A percentile compares a stretch with the other conserved stretches of the same genome.
Evolutionary conservation across 352 stramenopile genomes (phyloP).

Genomic region (Phytophthora brassicae): DNA sequence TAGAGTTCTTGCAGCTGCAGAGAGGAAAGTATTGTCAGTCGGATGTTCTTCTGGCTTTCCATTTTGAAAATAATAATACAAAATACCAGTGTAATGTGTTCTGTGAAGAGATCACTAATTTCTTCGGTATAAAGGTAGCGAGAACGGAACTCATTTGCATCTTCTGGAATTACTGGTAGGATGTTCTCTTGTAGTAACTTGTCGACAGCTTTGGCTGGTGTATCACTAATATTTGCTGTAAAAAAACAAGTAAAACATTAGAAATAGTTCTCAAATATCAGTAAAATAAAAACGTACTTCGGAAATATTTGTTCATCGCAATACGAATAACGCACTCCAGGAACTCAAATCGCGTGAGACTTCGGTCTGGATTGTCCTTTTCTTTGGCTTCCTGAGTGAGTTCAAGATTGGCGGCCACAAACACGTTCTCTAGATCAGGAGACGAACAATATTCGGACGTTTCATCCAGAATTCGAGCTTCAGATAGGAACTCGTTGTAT

Average conservation of each 20-base stretch:
- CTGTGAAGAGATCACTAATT: constrained; percentile 69
- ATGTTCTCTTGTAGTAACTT: constrained; percentile 69
- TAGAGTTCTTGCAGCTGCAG: constrained; percentile 75
- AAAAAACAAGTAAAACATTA: constrained; percentile 2
- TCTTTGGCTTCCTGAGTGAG: constrained; percentile 77
- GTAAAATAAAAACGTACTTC: constrained; percentile 35
- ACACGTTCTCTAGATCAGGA: constrained; percentile 79
- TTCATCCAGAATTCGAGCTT: constrained; percentile 68
- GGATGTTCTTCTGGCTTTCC: background rate
- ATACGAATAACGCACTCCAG: constrained; percentile 77
- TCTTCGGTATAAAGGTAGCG: constrained; percentile 79
- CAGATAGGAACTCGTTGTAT: constrained; percentile 69
- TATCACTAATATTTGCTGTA: constrained; percentile 64
- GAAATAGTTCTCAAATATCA: background rate
- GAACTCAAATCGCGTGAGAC: constrained; percentile 79
- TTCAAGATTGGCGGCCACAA: constrained; percentile 77
- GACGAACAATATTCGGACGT: constrained; percentile 63
- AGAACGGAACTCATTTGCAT: constrained; percentile 72
- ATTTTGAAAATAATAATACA: background rate
- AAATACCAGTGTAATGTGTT: constrained; percentile 69
- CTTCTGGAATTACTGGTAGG: constrained; percentile 44
- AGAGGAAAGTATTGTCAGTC: background rate
- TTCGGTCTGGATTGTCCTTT: constrained; percentile 79
- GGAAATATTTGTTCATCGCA: constrained; percentile 77
- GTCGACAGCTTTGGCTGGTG: constrained; percentile 66